These are phyloP conservation scores for Auriculariales sp. DNA, from an alignment of 768 basidiomycete genomes.

Conservation along the genomic window DNA sequence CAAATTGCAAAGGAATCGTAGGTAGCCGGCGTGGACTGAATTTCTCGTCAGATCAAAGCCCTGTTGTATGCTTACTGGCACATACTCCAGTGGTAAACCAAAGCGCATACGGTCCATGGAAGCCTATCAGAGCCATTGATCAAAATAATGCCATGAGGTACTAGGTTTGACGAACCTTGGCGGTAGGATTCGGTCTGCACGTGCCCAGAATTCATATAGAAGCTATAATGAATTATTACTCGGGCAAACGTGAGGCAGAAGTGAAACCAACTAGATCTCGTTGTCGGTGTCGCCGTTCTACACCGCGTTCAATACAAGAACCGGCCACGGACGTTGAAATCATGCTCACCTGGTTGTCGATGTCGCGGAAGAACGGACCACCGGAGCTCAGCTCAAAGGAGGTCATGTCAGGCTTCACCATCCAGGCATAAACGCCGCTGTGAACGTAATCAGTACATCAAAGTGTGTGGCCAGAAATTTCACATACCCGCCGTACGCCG, in stretches of 20 bases:
- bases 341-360: too few species aligned
- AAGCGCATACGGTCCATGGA: slow-evolving; percentile 34
- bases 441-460: slow-evolving; percentile 35
- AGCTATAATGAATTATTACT: too few species aligned
- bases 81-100: slow-evolving; percentile 23
- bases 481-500: too few species aligned
- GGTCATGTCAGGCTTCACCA: slow-evolving; percentile 29
- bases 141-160: background rate
- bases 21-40: slow-evolving; percentile 23
- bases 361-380: slow-evolving; percentile 35
- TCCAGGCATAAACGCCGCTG: slow-evolving; percentile 29
- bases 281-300: too few species aligned
- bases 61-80: background rate
- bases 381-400: slow-evolving; percentile 34
- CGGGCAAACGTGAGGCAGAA: too few species aligned
- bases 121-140: slow-evolving; percentile 16
- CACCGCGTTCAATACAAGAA: too few species aligned
- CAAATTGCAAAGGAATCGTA: slow-evolving; percentile 21
- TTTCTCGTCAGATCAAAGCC: background rate
- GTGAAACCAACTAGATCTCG: too few species aligned
- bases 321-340: too few species aligned
- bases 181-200: slow-evolving; percentile 30
- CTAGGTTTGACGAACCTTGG: background rate
- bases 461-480: too few species aligned
- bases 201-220: slow-evolving; percentile 33